phyloP scores from a whole-genome alignment of 2,329 filamentous ascomycete species.

The Coleophoma eucalyptorum region DNA sequence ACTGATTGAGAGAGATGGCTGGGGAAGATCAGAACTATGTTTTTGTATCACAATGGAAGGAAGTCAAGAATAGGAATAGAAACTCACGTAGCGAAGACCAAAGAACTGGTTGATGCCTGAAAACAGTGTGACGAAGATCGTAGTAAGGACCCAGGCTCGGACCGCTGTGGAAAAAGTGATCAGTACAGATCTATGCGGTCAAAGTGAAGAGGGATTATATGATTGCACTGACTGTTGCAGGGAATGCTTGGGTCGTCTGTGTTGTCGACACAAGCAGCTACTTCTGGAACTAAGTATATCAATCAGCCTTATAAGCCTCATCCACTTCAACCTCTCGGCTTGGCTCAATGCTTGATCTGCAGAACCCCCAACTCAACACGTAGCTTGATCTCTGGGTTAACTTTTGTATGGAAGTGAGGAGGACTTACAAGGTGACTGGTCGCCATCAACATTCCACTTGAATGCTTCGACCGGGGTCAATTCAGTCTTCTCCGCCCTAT shows the following conservation, averaged over 20 bases:
- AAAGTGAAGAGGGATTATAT: no score
- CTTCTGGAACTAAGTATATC: slow-evolving; percentile 27
- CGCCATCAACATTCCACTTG: slow-evolving; percentile 32
- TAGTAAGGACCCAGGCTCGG: slow-evolving; percentile 54
- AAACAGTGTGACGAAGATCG: slow-evolving; percentile 2
- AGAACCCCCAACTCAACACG: no score
- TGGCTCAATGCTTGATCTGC: no score
- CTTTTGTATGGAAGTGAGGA: no score
- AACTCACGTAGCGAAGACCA: slow-evolving; percentile 5
- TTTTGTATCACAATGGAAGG: no score
- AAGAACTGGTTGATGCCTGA: slow-evolving; percentile 6
- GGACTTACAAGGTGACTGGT: slow-evolving; percentile 33
- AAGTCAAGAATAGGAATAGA: no score
- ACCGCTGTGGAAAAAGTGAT: slow-evolving; percentile 28
- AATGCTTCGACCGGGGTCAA: slow-evolving; percentile 31
- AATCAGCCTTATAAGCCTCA: slow-evolving; percentile 3
- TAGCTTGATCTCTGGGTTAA: no score
- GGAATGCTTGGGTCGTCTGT: slow-evolving; percentile 28
- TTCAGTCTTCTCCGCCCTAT: slow-evolving; percentile 24
- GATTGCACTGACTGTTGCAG: slow-evolving; percentile 25
- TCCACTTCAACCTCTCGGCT: no score
- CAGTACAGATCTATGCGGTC: no score
- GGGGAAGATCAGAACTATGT: no score
- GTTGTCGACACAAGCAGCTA: slow-evolving; percentile 31
- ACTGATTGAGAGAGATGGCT: slow-evolving; percentile 8